These are phyloP conservation scores for Pleodorina starrii DNA, from an alignment of 139 green algal genomes.

Conservation along the genomic window DNA sequence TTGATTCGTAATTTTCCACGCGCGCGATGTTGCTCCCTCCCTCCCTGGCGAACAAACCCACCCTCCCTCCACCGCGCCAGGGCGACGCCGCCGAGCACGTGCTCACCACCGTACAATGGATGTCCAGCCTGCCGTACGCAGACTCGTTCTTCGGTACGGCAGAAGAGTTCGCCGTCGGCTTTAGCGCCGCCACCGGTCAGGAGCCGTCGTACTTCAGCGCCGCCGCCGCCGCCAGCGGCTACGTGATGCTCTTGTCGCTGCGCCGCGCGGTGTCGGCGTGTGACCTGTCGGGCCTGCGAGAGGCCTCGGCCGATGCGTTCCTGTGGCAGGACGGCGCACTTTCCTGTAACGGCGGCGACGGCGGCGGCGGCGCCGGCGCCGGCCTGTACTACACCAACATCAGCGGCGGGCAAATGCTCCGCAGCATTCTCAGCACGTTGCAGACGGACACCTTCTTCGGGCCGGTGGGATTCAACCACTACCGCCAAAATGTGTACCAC, in stretches of 20 bases:
- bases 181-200: neutral
- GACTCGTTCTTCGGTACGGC: conserved; percentile 16
- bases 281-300: neutral
- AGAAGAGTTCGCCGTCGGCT: neutral
- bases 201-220: conserved; percentile 20
- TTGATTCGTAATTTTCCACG: too few species aligned
- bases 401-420: too few species aligned
- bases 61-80: too few species aligned
- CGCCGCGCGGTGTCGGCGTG: neutral
- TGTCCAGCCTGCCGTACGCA: conserved; percentile 28
- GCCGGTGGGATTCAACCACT: conserved; percentile 7
- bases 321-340: conserved; percentile 15
- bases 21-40: too few species aligned
- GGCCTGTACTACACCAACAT: neutral
- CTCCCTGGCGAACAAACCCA: too few species aligned
- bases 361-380: too few species aligned
- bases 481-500: conserved; percentile 30
- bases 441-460: conserved; percentile 33
- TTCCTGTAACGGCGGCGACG: neutral
- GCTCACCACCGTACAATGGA: conserved; percentile 37
- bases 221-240: conserved; percentile 2
- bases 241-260: conserved; percentile 33
- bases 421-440: neutral
- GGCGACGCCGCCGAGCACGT: neutral
- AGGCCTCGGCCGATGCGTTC: neutral